Evolutionary conservation across 352 stramenopile genomes (phyloP).

Genomic region (Phytophthora hibernalis): DNA sequence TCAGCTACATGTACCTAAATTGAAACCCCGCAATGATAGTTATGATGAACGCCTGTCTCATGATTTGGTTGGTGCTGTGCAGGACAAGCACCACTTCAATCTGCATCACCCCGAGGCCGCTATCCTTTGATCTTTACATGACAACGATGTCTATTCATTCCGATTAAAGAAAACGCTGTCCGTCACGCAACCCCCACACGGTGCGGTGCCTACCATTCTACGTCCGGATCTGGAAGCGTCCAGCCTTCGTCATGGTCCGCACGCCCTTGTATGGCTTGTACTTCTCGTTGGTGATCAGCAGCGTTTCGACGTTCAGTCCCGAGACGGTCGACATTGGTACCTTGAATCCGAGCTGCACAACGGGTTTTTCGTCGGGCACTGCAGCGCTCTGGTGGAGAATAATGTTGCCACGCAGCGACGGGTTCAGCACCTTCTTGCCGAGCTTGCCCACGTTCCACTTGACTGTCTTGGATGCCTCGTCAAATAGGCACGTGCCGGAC

Average conservation of each 20-base stretch:
- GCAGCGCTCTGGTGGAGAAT: constrained; percentile 86
- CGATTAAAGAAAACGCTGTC: constrained; percentile 27
- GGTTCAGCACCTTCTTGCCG: constrained; percentile 87
- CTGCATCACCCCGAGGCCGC: too few species aligned
- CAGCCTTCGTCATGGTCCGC: constrained; percentile 95
- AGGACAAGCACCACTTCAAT: background rate
- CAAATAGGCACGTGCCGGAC: constrained; percentile 94
- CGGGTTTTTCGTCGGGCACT: constrained; percentile 93
- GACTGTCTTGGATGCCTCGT: constrained; percentile 93
- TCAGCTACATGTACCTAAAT: background rate
- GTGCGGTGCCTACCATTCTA: constrained; percentile 38
- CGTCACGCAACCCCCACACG: constrained; percentile 18
- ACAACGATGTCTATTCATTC: constrained; percentile 37
- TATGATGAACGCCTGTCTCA: background rate
- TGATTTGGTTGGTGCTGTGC: background rate
- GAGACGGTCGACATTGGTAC: constrained; percentile 96
- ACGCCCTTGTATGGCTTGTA: constrained; percentile 99
- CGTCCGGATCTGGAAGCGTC: constrained; percentile 95
- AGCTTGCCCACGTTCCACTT: constrained; percentile 97
- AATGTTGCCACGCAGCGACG: constrained; percentile 93
- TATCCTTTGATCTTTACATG: constrained; percentile 19
- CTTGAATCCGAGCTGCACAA: constrained; percentile 96
- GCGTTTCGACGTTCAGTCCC: constrained; percentile 94
- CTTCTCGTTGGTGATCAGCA: constrained; percentile 95
- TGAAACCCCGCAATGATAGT: background rate